Base-by-base conservation (phyloP, 2,329 filamentous ascomycete genomes). In the Pezicula carpinea region DNA sequence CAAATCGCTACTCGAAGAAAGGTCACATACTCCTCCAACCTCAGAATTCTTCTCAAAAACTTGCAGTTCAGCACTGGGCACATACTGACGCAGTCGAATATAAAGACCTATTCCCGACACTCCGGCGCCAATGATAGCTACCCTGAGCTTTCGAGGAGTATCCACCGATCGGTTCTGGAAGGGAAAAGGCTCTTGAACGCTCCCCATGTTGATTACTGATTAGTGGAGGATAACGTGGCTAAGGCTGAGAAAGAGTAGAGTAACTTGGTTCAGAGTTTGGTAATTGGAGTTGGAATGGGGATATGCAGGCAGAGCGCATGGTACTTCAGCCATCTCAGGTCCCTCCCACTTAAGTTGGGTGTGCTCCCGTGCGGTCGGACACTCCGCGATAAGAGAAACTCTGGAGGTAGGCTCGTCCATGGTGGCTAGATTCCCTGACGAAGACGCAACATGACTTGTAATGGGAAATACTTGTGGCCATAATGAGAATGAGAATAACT, bases 41-140 rank as follows among this genome's bases (percentile, higher is more conserved):
- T 70, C 69, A 13, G 69, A 68, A 29, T 70, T 71, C 60, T 77
- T 77, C 58, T 79, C 76, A 1, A 79, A 55, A 26, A 80, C 75
- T 47, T 26, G n/a, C 5, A 48, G 15, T 18, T 36, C 32, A 18
- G 74, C 66, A 29, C 17, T 45, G 13, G 33, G 22, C 13, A 45
- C 23, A 11, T 39, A 45, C 70, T 70, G 43, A 8, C 19, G 19
- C 5, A 39, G 13, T 8, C 34, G 14, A 29, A 45, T 45, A 15
- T 31, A 38, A 17, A 45, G 33, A 0, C 23, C 33, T 26, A 67
- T 64, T 5, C 65, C 65, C 3, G 63, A 65, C 41, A 59, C 62
- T 5, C 65, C 64, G 26, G 64, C 63, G 1, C 65, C 64, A 26
- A 40, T 40, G 19, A 40, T 40, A 5, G 38, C 38, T 15, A 40